Evolutionary conservation across 805 yeast species (phyloP).

Genomic region (Wickerhamiella kazuoi): DNA sequence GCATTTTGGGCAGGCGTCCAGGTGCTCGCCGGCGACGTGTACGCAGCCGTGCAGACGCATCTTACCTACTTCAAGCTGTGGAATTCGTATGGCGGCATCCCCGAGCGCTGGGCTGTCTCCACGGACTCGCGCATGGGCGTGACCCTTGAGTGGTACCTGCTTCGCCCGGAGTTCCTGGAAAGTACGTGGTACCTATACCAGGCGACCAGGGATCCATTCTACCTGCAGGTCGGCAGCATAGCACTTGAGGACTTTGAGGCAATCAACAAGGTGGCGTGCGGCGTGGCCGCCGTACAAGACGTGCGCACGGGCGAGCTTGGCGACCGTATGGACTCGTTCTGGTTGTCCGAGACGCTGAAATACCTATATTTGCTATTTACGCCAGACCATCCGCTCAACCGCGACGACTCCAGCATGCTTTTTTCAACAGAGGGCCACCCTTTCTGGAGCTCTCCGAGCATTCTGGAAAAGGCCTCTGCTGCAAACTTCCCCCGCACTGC

Average conservation of each 20-base stretch:
- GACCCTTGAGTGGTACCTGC: conserved; percentile 74
- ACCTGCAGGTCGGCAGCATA: conserved; percentile 54
- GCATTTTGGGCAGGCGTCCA: conserved; percentile 83
- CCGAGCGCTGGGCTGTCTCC: conserved; percentile 58
- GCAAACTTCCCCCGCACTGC: background rate
- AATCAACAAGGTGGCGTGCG: conserved; percentile 47
- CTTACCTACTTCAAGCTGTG: conserved; percentile 53
- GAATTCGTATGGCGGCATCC: conserved; percentile 64
- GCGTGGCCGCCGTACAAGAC: conserved; percentile 63
- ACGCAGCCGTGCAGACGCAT: conserved; percentile 47
- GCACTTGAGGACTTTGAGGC: conserved; percentile 38
- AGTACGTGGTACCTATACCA: conserved; percentile 68
- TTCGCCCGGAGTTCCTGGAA: conserved; percentile 83
- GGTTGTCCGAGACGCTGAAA: conserved; percentile 70
- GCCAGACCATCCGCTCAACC: conserved; percentile 36
- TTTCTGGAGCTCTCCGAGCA: conserved; percentile 33
- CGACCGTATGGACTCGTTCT: conserved; percentile 84
- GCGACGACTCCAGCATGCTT: conserved; percentile 24
- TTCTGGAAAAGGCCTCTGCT: background rate
- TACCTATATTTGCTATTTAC: conserved; percentile 70
- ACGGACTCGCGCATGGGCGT: conserved; percentile 22
- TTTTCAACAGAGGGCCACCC: conserved; percentile 91
- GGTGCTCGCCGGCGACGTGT: conserved; percentile 57
- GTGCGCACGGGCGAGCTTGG: conserved; percentile 43
- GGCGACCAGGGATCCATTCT: conserved; percentile 77